Percentiles rank a stretch among this genome's conserved stretches.
Conservation (phyloP, 768 basidiomycete species). For the Termitomyces sp. region DNA sequence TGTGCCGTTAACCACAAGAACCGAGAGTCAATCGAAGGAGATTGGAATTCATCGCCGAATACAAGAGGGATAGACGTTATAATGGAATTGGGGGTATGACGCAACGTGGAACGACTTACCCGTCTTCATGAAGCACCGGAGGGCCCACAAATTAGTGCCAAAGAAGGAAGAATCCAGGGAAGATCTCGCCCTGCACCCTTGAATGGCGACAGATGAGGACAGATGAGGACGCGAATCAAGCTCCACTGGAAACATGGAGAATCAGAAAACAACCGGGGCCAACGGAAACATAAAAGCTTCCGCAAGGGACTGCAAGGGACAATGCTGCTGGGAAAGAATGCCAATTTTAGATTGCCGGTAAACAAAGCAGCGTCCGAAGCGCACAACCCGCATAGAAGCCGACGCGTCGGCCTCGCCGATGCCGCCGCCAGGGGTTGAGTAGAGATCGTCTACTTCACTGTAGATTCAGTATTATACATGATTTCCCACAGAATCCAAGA, state of each 20-base stretch:
- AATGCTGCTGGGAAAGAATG: background rate
- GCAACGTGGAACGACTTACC: no score
- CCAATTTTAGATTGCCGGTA: background rate
- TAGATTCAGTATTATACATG: background rate
- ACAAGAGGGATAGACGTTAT: background rate
- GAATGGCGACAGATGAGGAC: no score
- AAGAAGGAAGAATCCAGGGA: no score
- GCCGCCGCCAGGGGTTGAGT: background rate
- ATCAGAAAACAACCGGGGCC: background rate
- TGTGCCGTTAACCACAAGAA: background rate
- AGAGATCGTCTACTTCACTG: background rate
- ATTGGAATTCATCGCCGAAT: background rate
- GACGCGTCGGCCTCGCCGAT: conserved; percentile 4
- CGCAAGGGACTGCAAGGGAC: background rate
- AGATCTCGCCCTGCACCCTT: background rate
- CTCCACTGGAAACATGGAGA: background rate
- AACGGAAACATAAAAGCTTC: conserved; percentile 1
- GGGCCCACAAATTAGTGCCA: no score
- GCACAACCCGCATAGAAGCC: background rate
- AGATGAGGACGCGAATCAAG: background rate
- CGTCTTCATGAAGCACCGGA: background rate
- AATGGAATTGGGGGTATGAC: no score
- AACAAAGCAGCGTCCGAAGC: conserved; percentile 1
- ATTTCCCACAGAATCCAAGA: background rate
- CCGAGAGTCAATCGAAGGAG: background rate